phyloP scores from a whole-genome alignment of 805 yeast species.

The Yamadazyma insecticola region DNA sequence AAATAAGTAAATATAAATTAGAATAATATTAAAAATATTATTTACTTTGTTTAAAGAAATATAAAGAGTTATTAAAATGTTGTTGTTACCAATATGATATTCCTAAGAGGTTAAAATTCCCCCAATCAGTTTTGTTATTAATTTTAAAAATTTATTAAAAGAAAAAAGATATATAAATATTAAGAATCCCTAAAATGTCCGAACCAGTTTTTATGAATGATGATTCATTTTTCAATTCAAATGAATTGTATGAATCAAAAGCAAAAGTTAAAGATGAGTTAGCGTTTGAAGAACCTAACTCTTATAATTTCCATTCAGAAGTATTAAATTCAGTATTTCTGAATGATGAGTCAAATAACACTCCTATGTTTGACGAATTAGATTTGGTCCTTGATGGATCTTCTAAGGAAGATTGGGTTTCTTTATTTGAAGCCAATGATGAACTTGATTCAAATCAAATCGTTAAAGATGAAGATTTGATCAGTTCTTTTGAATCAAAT shows the following conservation, averaged over 20 bases:
- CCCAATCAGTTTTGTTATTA: too few species aligned
- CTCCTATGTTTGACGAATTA: slow-evolving; percentile 61
- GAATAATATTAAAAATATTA: too few species aligned
- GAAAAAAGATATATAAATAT: not conserved
- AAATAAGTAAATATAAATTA: too few species aligned
- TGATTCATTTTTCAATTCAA: slow-evolving; percentile 13
- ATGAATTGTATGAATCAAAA: slow-evolving; percentile 3
- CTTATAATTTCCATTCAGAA: slow-evolving; percentile 49
- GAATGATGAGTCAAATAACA: slow-evolving; percentile 34
- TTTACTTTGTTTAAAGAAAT: too few species aligned
- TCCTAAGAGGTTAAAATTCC: too few species aligned
- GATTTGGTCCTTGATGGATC: slow-evolving; percentile 39
- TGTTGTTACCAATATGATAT: too few species aligned
- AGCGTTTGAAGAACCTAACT: slow-evolving; percentile 24
- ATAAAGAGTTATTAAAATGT: too few species aligned
- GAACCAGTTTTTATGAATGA: slow-evolving; percentile 12
- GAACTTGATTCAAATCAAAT: slow-evolving; percentile 12
- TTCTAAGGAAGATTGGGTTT: slow-evolving; percentile 53
- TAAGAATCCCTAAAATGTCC: slow-evolving; percentile 10
- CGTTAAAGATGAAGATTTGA: slow-evolving; percentile 14
- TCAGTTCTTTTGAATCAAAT: slow-evolving; percentile 12
- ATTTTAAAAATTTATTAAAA: slow-evolving; percentile 5
- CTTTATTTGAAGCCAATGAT: slow-evolving; percentile 44
- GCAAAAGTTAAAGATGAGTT: slow-evolving; percentile 1
- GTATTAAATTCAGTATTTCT: slow-evolving; percentile 50